These are phyloP conservation scores for Apophysomyces elegans DNA, from an alignment of 371 early-diverging fungal species.

Conservation along the genomic window DNA sequence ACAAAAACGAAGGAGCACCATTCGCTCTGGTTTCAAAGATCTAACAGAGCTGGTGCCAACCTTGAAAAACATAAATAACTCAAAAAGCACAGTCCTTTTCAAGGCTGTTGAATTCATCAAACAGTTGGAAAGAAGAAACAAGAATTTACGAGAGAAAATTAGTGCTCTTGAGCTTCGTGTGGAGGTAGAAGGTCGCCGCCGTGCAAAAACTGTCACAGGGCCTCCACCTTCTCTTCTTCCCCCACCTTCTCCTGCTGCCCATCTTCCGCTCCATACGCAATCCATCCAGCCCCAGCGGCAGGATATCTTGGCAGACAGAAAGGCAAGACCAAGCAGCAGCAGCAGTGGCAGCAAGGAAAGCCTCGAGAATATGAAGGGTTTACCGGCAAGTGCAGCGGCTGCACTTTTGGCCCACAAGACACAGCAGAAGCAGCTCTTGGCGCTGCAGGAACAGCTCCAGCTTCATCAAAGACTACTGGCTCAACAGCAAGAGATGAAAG, in stretches of 20 bases:
- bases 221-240: conserved; percentile 4
- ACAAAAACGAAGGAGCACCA: conserved; percentile 87
- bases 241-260: not conserved
- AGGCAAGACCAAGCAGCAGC: not conserved
- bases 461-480: conserved; percentile 35
- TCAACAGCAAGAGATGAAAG: conserved; percentile 22
- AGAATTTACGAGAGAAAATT: conserved; percentile 53
- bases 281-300: not conserved
- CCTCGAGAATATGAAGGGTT: not conserved
- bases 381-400: conserved; percentile 22
- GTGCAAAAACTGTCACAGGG: not conserved
- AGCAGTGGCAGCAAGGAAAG: not conserved
- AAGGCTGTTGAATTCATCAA: conserved; percentile 60
- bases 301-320: not conserved
- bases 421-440: conserved; percentile 40
- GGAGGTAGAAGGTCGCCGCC: conserved; percentile 30
- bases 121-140: conserved; percentile 55
- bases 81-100: conserved; percentile 60
- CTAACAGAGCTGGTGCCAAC: conserved; percentile 84
- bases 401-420: conserved; percentile 42
- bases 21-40: conserved; percentile 82
- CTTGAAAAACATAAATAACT: conserved; percentile 61
- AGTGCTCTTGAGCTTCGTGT: conserved; percentile 52
- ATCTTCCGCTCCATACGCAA: conserved; percentile 12
- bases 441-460: conserved; percentile 42